These are phyloP conservation scores for Apiospora saccharicola DNA, from an alignment of 2,329 filamentous ascomycete species.

Conservation along the genomic window DNA sequence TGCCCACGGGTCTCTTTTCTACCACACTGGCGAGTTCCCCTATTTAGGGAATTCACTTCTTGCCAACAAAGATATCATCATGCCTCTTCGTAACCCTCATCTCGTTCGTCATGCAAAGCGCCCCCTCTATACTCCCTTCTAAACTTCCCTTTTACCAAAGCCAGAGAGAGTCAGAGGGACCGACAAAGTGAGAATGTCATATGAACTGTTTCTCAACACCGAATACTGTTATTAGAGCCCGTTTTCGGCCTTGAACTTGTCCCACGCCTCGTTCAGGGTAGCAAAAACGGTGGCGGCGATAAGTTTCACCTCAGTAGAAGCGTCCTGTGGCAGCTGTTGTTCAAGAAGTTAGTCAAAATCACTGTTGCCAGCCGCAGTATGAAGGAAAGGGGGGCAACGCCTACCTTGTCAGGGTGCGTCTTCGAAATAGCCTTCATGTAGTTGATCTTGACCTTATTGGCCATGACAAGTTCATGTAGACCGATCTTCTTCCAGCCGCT, in stretches of 20 bases:
- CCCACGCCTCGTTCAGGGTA: constrained; percentile 76
- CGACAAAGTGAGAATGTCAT: neutral
- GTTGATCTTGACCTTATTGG: constrained; percentile 93
- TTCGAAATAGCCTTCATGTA: constrained; percentile 99
- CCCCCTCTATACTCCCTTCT: neutral
- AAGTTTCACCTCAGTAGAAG: constrained; percentile 70
- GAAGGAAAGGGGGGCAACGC: constrained; percentile 35
- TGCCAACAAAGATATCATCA: constrained; percentile 11
- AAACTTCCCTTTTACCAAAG: neutral
- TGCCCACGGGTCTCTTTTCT: neutral
- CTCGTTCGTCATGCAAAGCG: neutral
- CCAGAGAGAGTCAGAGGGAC: neutral
- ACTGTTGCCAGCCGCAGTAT: constrained; percentile 1
- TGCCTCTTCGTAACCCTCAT: constrained; percentile 8
- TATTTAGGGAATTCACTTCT: neutral
- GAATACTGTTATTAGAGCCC: constrained; percentile 55
- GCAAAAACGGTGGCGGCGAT: constrained; percentile 72
- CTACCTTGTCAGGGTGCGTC: constrained; percentile 98
- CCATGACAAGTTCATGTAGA: constrained; percentile 89
- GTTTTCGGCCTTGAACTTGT: constrained; percentile 76
- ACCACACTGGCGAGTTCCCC: neutral
- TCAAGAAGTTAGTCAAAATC: constrained; percentile 29
- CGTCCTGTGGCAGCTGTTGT: constrained; percentile 67
- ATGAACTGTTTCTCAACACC: neutral
- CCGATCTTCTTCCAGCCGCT: constrained; percentile 97